Evolutionary conservation across 495 filamentous ascomycete genomes (phyloP).

Genomic region (Xylaria longipes): DNA sequence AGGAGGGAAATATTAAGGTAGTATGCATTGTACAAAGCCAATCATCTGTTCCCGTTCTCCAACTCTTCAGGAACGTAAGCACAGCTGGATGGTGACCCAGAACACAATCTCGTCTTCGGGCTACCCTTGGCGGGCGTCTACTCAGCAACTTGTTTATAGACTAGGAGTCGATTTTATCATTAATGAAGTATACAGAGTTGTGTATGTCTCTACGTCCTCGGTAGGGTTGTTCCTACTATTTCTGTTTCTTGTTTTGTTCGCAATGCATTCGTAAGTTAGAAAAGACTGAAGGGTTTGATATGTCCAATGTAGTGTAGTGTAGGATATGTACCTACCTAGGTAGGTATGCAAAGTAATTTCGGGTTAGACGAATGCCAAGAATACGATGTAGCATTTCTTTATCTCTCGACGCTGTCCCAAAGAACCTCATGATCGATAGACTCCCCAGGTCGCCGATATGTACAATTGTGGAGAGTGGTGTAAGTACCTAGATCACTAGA

Average conservation of each 20-base stretch:
- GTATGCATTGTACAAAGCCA: not conserved
- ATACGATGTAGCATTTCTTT: not conserved
- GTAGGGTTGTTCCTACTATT: not conserved
- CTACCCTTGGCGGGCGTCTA: not conserved
- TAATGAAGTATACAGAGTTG: not conserved
- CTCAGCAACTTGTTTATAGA: not conserved
- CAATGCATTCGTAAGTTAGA: not conserved
- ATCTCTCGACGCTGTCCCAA: not conserved
- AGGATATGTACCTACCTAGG: too few species aligned
- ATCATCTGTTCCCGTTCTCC: not conserved
- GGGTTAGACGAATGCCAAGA: not conserved
- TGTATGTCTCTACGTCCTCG: not conserved
- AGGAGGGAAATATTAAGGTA: not conserved
- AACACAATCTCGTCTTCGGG: not conserved
- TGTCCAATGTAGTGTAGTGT: not conserved
- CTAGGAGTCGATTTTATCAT: not conserved
- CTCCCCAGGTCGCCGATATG: conserved; percentile 16
- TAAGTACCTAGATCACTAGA: not conserved
- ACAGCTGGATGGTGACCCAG: not conserved
- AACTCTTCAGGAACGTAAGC: not conserved
- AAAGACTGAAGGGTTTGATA: not conserved
- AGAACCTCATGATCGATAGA: conserved; percentile 5
- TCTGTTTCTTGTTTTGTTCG: not conserved
- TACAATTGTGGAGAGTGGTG: not conserved
- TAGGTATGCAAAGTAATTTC: not conserved